Conservation (phyloP, 805 yeast species). For the Pichia pseudocactophila region DNA sequence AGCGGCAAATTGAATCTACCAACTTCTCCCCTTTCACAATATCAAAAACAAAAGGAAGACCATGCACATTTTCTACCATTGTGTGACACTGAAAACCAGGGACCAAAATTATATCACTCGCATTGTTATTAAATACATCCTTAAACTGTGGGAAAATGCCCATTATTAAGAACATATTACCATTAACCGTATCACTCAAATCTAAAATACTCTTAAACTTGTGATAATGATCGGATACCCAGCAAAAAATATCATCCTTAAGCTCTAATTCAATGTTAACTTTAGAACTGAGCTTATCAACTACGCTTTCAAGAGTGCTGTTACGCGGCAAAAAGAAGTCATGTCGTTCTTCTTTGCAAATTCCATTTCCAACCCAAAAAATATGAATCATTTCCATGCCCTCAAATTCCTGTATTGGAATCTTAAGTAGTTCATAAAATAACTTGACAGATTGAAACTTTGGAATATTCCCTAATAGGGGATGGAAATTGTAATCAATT, state of each 20-base stretch:
- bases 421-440: slow-evolving; percentile 69
- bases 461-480: slow-evolving; percentile 35
- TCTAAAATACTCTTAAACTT: slow-evolving; percentile 26
- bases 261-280: slow-evolving; percentile 42
- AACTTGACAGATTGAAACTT: slow-evolving; percentile 38
- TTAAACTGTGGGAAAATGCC: slow-evolving; percentile 34
- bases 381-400: slow-evolving; percentile 57
- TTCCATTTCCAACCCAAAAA: slow-evolving; percentile 64
- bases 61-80: slow-evolving; percentile 57
- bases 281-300: slow-evolving; percentile 48
- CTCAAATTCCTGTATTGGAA: slow-evolving; percentile 71
- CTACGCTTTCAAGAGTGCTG: slow-evolving; percentile 45
- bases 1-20: slow-evolving; percentile 51
- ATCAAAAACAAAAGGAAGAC: slow-evolving; percentile 79
- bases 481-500: slow-evolving; percentile 28
- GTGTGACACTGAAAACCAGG: slow-evolving; percentile 74
- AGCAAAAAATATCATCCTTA: slow-evolving; percentile 40
- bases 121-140: slow-evolving; percentile 13
- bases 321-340: slow-evolving; percentile 63
- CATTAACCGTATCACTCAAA: slow-evolving; percentile 30
- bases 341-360: slow-evolving; percentile 57
- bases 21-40: slow-evolving; percentile 60
- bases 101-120: slow-evolving; percentile 33
- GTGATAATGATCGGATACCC: slow-evolving; percentile 39
- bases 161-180: slow-evolving; percentile 38